Conservation (phyloP, 257 asterid species). For the Striga asiatica region DNA sequence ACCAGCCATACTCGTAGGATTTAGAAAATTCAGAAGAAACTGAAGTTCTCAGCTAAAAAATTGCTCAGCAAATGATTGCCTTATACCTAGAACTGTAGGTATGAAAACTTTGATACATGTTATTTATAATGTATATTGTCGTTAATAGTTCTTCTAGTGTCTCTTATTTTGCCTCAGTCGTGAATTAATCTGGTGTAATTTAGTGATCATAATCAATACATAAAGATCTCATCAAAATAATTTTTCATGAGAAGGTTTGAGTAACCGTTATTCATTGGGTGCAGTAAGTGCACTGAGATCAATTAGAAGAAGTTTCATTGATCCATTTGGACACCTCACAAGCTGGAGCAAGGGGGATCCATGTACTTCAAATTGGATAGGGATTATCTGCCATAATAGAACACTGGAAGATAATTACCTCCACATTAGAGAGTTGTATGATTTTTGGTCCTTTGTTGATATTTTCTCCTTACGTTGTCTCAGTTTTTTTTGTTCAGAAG, state of each 20-base stretch:
- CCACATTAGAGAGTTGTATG: constrained; percentile 82
- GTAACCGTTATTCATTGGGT: constrained; percentile 14
- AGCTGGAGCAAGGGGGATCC: constrained; percentile 84
- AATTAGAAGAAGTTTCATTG: constrained; percentile 44
- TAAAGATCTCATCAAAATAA: neutral
- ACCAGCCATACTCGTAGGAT: neutral
- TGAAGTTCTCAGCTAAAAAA: neutral
- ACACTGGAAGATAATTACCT: constrained; percentile 50
- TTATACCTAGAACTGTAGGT: neutral
- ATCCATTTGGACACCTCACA: constrained; percentile 46
- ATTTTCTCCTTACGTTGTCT: constrained; percentile 3
- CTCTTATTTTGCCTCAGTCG: neutral
- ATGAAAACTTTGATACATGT: neutral
- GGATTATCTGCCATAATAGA: constrained; percentile 51
- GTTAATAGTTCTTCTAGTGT: neutral
- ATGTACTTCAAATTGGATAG: constrained; percentile 73
- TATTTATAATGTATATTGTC: neutral
- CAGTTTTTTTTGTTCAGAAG: too few relatives aligned
- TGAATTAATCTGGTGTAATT: neutral
- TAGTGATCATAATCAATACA: neutral
- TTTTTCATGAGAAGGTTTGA: neutral
- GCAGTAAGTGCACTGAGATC: constrained; percentile 69
- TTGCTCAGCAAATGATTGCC: neutral
- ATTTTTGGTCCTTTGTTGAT: constrained; percentile 5
- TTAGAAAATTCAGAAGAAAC: neutral